Conservation (phyloP, 192 early-diverging fungal genomes). For the Chytriomyces sp. region DNA sequence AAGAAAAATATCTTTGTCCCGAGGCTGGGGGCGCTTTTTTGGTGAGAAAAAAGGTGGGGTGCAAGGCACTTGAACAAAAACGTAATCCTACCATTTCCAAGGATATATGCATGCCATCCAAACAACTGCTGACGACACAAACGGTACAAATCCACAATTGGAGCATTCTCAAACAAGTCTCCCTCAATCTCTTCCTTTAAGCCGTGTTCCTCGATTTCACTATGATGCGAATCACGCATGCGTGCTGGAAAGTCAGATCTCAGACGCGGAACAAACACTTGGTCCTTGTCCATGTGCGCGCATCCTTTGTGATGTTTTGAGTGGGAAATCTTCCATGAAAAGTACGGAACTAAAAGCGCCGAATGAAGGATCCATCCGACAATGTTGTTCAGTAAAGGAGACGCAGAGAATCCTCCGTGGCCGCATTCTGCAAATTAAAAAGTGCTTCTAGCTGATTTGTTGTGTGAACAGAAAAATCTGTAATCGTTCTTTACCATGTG, state of each 20-base stretch:
- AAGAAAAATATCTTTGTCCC: slow-evolving; percentile 75
- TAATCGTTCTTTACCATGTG: slow-evolving; percentile 43
- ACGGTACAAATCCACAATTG: slow-evolving; percentile 67
- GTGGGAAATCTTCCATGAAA: slow-evolving; percentile 92
- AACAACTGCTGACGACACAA: slow-evolving; percentile 73
- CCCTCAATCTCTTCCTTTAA: background rate
- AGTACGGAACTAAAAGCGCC: slow-evolving; percentile 88
- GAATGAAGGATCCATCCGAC: slow-evolving; percentile 91
- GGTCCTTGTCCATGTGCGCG: slow-evolving; percentile 87
- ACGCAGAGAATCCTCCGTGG: slow-evolving; percentile 85
- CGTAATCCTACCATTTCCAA: slow-evolving; percentile 59
- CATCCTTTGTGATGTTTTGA: slow-evolving; percentile 89
- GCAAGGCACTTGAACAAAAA: background rate
- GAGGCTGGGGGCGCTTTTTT: slow-evolving; percentile 37
- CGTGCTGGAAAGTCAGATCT: slow-evolving; percentile 54
- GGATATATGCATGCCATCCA: slow-evolving; percentile 90
- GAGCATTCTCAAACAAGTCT: slow-evolving; percentile 73
- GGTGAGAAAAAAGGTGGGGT: background rate
- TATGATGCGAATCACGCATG: slow-evolving; percentile 37
- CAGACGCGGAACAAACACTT: slow-evolving; percentile 91
- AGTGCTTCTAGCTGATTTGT: background rate
- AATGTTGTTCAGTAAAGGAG: slow-evolving; percentile 79
- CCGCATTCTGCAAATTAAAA: slow-evolving; percentile 73
- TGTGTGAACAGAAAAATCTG: background rate
- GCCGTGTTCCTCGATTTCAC: slow-evolving; percentile 2